Base-by-base conservation (phyloP, 768 basidiomycete genomes). In the Hygrophorus pudorinus region DNA sequence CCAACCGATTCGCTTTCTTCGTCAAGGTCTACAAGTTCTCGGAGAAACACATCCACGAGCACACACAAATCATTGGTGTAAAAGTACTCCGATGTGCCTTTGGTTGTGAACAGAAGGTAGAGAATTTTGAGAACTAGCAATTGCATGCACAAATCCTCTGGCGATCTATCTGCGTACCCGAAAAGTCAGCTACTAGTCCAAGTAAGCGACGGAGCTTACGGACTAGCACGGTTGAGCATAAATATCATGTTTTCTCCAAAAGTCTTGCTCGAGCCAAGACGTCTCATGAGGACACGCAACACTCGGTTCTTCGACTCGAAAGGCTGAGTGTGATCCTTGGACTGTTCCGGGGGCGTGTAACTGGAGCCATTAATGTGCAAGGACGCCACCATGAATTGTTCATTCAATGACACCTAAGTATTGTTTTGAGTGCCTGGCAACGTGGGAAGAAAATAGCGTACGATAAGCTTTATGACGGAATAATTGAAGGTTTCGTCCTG, bases 221-320 rank as follows among this genome's bases (percentile, higher is more conserved):
- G 56, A 93, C 92, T 75, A 36, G 93, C 86, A 47, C 96, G 81
- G 56, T 99, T 98, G 36, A 99, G 68, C 86, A 99, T 99, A 62
- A 97, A 99, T 45, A 99, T 97, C 73, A 99, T 78, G 59, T 98
- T 99, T 65, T 92, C 93, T 3, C 93, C 92, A 56, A 99, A 96
- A 0, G 96, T 96, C 67, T 87, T 88, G 62, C 81, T 87, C n/a
- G 78, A 78, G 3, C 85, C 81, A 20, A 88, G 63, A 14, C 92
- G 78, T n/a, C 83, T 71, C 70, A 88, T 83, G 17, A 99, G 69
- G 0, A 94, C 80, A 16, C 78, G 71, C 41, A 98, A 62, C 2
- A 99, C 81, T 17, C 89, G 73, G 58, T 99, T 99, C 46, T 73
- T 68, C 12, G 63, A 60, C 43, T 78, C 73, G 41, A 54, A 61